phyloP scores from a whole-genome alignment of 768 basidiomycete species.

The Boletus subparvulus region DNA sequence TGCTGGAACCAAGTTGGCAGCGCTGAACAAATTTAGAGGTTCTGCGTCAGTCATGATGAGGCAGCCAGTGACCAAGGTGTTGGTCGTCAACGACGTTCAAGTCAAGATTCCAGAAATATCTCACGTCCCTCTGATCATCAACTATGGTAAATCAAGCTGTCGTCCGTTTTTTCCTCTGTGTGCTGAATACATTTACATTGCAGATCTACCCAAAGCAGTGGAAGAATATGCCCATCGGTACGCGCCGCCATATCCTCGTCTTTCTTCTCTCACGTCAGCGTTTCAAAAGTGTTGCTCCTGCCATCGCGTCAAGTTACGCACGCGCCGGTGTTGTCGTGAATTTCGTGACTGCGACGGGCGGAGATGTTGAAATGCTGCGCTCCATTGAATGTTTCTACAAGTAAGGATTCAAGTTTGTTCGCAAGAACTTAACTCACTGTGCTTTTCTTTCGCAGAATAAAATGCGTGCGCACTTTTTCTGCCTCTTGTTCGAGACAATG shows the following conservation, averaged over 20 bases:
- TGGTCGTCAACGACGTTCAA: constrained; percentile 92
- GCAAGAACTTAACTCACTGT: constrained; percentile 13
- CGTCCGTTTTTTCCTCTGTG: not conserved
- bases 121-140: constrained; percentile 91
- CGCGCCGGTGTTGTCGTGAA: constrained; percentile 93
- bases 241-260: constrained; percentile 7
- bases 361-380: constrained; percentile 97
- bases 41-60: constrained; percentile 56
- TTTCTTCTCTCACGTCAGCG: constrained; percentile 7
- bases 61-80: constrained; percentile 65
- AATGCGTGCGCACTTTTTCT: constrained; percentile 66
- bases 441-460: constrained; percentile 53
- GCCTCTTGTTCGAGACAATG: constrained; percentile 8
- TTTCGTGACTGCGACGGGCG: constrained; percentile 96
- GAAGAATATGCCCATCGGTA: constrained; percentile 97
- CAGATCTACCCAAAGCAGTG: constrained; percentile 90
- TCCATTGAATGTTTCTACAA: constrained; percentile 99
- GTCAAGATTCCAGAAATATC: constrained; percentile 88
- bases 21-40: constrained; percentile 81
- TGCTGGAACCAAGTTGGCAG: constrained; percentile 73
- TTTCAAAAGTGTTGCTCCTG: constrained; percentile 69
- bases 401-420: constrained; percentile 41
- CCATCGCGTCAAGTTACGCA: constrained; percentile 78
- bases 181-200: constrained; percentile 6
- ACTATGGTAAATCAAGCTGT: constrained; percentile 64